Evolutionary conservation across 78 protist genomes (phyloP).

Genomic region (Polysphondylium violaceum): DNA sequence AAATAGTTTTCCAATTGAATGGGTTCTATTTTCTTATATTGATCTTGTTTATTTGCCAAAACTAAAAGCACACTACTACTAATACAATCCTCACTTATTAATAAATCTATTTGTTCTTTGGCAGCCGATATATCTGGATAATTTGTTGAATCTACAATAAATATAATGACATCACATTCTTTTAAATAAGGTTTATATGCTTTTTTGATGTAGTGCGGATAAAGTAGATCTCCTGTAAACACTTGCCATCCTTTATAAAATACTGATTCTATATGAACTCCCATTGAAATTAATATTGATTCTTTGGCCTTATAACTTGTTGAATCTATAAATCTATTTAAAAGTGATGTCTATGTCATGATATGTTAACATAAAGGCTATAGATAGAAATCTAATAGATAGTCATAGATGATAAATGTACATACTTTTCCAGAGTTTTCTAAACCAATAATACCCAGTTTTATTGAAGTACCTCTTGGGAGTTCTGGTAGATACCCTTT

Average conservation of each 20-base stretch:
- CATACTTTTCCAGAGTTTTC: slow-evolving; percentile 70
- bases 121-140: slow-evolving; percentile 45
- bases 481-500: slow-evolving; percentile 62
- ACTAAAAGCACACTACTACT: slow-evolving; percentile 53
- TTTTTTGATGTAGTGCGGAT: slow-evolving; percentile 50
- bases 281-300: slow-evolving; percentile 51
- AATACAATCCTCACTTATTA: slow-evolving; percentile 33
- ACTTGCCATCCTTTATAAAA: slow-evolving; percentile 61
- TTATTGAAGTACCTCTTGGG: slow-evolving; percentile 27
- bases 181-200: slow-evolving; percentile 43
- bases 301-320: slow-evolving; percentile 16
- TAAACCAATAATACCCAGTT: slow-evolving; percentile 55
- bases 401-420: background rate
- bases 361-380: background rate
- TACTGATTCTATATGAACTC: slow-evolving; percentile 41
- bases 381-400: background rate
- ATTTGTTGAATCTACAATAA: slow-evolving; percentile 68
- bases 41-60: slow-evolving; percentile 72
- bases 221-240: slow-evolving; percentile 43
- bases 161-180: slow-evolving; percentile 53
- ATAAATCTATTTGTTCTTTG: slow-evolving; percentile 53
- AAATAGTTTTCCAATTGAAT: slow-evolving; percentile 48
- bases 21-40: background rate
- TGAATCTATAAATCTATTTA: slow-evolving; percentile 52
- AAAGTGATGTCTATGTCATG: slow-evolving; percentile 35